A percentile compares a stretch with the other conserved stretches of the same genome.
Evolutionary conservation across 306 rosid genomes (phyloP).

Genomic region (Ziziphus jujuba): DNA sequence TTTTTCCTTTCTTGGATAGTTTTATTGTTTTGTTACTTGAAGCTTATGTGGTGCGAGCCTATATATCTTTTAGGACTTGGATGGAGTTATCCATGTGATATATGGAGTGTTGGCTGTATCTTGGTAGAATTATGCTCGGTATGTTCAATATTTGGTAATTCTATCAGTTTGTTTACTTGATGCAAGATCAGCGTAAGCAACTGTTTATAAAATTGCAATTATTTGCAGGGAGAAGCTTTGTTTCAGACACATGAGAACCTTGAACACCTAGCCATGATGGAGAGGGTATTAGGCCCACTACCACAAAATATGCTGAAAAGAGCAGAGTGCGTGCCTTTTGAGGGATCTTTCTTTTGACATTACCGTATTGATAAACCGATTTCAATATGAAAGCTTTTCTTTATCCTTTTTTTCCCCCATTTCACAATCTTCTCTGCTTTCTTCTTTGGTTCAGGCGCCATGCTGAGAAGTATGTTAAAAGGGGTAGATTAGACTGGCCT

Average conservation of each 20-base stretch:
- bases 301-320: constrained; percentile 70
- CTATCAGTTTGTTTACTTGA: background rate
- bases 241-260: constrained; percentile 86
- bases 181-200: background rate
- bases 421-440: background rate
- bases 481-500: constrained; percentile 81
- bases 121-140: constrained; percentile 81
- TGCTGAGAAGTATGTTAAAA: constrained; percentile 69
- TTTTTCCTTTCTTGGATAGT: background rate
- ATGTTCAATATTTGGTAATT: constrained; percentile 8
- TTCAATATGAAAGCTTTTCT: background rate
- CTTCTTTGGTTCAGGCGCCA: constrained; percentile 47
- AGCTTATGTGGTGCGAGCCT: background rate
- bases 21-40: background rate
- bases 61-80: constrained; percentile 58
- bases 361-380: background rate
- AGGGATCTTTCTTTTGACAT: background rate
- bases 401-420: background rate
- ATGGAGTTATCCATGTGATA: constrained; percentile 83
- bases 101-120: constrained; percentile 91
- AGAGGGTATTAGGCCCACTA: constrained; percentile 72
- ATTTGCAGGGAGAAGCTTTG: constrained; percentile 73
- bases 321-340: constrained; percentile 51
- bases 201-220: background rate
- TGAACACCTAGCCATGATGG: constrained; percentile 93